Percentiles rank a stretch among this genome's conserved stretches.
Evolutionary conservation across 2,329 filamentous ascomycete species (phyloP).

Genomic region (Monosporascus sp.): DNA sequence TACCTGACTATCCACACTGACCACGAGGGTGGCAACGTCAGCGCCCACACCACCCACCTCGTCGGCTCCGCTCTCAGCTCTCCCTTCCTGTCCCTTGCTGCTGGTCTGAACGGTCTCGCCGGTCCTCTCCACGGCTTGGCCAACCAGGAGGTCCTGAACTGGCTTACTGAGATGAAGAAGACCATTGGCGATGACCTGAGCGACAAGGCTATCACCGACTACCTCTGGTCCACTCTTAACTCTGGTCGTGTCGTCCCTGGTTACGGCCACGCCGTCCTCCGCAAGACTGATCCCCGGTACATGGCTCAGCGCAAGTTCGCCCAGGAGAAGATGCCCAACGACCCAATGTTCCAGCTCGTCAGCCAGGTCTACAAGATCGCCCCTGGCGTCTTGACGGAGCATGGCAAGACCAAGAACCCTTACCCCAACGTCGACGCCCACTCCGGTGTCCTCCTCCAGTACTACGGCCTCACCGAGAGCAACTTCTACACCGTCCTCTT

Average conservation of each 20-base stretch:
- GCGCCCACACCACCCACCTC: conserved; percentile 96
- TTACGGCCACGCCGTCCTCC: conserved; percentile 97
- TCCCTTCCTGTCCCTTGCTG: conserved; percentile 91
- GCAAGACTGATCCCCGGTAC: conserved; percentile 99
- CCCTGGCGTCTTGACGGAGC: conserved; percentile 93
- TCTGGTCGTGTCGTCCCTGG: conserved; percentile 92
- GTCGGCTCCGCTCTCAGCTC: conserved; percentile 96
- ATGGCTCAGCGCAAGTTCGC: conserved; percentile 97
- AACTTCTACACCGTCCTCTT: conserved; percentile 99
- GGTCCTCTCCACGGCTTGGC: conserved; percentile 97
- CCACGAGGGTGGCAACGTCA: conserved; percentile 99
- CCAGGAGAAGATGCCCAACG: conserved; percentile 84
- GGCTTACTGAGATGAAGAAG: conserved; percentile 99
- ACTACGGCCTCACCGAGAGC: conserved; percentile 98
- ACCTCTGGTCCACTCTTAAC: conserved; percentile 98
- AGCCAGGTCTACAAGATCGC: conserved; percentile 99
- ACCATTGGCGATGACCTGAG: conserved; percentile 87
- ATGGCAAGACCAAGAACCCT: conserved; percentile 99
- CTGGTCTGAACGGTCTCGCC: conserved; percentile 95
- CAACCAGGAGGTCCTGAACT: conserved; percentile 99
- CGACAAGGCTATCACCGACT: conserved; percentile 95
- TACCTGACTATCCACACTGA: conserved; percentile 99
- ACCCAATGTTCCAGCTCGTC: conserved; percentile 99
- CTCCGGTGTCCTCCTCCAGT: conserved; percentile 98
- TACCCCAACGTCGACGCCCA: conserved; percentile 98